phyloP scores from a whole-genome alignment of 495 filamentous ascomycete genomes.

The Talaromyces ruber region DNA sequence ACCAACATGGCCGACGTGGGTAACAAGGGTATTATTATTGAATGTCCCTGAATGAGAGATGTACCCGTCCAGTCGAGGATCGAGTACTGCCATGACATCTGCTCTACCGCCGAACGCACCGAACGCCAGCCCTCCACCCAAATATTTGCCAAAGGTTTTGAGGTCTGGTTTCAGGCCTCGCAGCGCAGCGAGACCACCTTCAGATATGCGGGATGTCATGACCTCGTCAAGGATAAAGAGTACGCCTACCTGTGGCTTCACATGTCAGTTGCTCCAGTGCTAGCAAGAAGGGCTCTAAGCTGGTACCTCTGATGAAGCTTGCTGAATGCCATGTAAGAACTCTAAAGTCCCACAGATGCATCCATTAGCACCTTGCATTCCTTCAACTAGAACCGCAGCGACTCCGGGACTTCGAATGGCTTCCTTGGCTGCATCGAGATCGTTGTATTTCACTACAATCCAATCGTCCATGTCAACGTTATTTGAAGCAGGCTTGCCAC shows the following conservation, averaged over 20 bases:
- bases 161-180: slow-evolving; percentile 41
- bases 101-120: slow-evolving; percentile 48
- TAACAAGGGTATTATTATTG: background rate
- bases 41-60: background rate
- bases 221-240: background rate
- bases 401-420: slow-evolving; percentile 19
- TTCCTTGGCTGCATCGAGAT: slow-evolving; percentile 9
- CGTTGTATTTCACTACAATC: slow-evolving; percentile 24
- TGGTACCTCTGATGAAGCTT: background rate
- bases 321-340: slow-evolving; percentile 28
- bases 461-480: background rate
- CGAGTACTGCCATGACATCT: slow-evolving; percentile 46
- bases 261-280: background rate
- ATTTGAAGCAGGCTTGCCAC: background rate
- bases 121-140: slow-evolving; percentile 50
- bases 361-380: slow-evolving; percentile 45
- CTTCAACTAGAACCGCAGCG: slow-evolving; percentile 47
- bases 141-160: slow-evolving; percentile 46
- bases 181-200: background rate
- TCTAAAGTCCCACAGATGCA: slow-evolving; percentile 28
- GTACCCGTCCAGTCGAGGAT: slow-evolving; percentile 11
- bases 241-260: background rate
- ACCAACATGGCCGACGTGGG: background rate
- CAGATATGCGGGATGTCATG: background rate
- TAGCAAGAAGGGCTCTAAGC: background rate